Evolutionary conservation across 2,329 filamentous ascomycete genomes (phyloP).

Genomic region (Fusarium buxicola): DNA sequence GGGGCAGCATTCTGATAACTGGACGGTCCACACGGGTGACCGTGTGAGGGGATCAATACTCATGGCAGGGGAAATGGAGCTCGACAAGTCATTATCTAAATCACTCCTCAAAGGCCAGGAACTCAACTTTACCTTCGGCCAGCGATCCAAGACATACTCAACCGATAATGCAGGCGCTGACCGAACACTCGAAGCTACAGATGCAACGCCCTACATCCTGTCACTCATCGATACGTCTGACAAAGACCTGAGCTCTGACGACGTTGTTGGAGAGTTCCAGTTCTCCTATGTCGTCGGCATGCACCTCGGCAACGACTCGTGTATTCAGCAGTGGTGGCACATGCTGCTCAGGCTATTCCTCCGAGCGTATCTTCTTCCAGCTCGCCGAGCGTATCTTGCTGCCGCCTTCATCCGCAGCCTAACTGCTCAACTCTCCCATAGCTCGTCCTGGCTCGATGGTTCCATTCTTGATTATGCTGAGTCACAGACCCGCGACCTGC

Average conservation of each 20-base stretch:
- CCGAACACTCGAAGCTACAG: slow-evolving; percentile 58
- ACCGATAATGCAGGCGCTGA: slow-evolving; percentile 51
- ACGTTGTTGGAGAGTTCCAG: slow-evolving; percentile 70
- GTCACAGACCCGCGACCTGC: slow-evolving; percentile 52
- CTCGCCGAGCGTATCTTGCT: slow-evolving; percentile 58
- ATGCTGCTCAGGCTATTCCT: slow-evolving; percentile 64
- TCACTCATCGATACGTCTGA: slow-evolving; percentile 51
- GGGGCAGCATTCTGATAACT: slow-evolving; percentile 55
- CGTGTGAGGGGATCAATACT: slow-evolving; percentile 58
- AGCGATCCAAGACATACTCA: slow-evolving; percentile 57
- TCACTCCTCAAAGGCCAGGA: slow-evolving; percentile 52
- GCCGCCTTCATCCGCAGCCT: slow-evolving; percentile 61
- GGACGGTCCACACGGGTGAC: slow-evolving; percentile 67
- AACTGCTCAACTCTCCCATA: slow-evolving; percentile 66
- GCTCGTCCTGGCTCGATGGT: slow-evolving; percentile 60
- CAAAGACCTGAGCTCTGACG: slow-evolving; percentile 49
- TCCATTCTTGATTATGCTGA: slow-evolving; percentile 56
- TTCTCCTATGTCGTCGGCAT: slow-evolving; percentile 69
- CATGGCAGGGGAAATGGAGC: slow-evolving; percentile 54
- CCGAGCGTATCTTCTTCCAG: slow-evolving; percentile 60
- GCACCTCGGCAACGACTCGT: slow-evolving; percentile 68
- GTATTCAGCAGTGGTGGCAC: slow-evolving; percentile 72
- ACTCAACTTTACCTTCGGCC: slow-evolving; percentile 62
- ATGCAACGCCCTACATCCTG: slow-evolving; percentile 61
- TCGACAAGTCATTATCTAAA: slow-evolving; percentile 54